Evolutionary conservation across 116 monocot species (phyloP).

Genomic region (Phalaenopsis hybrid): DNA sequence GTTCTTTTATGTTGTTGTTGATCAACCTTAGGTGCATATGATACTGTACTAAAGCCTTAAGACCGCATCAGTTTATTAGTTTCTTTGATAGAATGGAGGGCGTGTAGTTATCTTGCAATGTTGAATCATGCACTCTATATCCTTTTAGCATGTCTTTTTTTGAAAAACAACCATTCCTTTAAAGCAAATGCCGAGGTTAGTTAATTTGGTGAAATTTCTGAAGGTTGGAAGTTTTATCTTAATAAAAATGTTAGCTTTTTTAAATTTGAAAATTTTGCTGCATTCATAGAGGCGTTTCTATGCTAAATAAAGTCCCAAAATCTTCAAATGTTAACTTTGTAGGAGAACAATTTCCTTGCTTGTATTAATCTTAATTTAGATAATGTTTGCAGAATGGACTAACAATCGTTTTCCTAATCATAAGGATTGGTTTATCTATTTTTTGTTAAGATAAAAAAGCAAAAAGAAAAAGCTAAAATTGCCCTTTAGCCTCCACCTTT

Average conservation of each 20-base stretch:
- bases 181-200: background rate
- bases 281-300: background rate
- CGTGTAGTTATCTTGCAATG: background rate
- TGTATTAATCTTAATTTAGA: background rate
- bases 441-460: too few species aligned
- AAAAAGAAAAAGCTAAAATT: too few species aligned
- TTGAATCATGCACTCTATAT: conserved; percentile 2
- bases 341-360: background rate
- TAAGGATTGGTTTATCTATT: too few species aligned
- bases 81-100: background rate
- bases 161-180: background rate
- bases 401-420: background rate
- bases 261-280: background rate
- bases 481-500: too few species aligned
- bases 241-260: background rate
- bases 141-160: background rate
- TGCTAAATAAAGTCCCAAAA: background rate
- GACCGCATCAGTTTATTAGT: background rate
- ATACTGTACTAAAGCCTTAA: background rate
- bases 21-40: background rate
- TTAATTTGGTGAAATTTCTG: background rate
- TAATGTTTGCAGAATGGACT: background rate
- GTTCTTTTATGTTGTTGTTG: background rate
- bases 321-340: background rate
- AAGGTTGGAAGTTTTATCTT: background rate